Conservation (phyloP, 768 basidiomycete genomes). For the Lactarius sanguifluus region DNA sequence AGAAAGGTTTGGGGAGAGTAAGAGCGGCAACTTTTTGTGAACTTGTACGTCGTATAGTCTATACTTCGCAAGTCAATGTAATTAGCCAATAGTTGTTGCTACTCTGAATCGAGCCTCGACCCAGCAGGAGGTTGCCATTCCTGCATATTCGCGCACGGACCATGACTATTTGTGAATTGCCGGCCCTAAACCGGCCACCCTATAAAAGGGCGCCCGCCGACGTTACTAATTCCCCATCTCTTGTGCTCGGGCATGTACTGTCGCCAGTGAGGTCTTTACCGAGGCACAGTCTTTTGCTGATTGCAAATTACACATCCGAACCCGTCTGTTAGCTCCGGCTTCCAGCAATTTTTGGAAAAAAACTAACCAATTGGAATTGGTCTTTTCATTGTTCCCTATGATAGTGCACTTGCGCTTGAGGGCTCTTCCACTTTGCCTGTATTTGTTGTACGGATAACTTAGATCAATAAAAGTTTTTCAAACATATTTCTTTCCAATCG, state of each 20-base stretch:
- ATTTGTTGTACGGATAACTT: not conserved
- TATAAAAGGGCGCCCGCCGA: slow-evolving; percentile 37
- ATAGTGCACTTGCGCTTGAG: slow-evolving; percentile 17
- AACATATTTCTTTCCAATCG: not conserved
- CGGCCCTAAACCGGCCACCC: slow-evolving; percentile 25
- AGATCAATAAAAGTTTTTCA: not conserved
- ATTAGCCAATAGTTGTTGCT: not conserved
- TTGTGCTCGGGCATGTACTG: slow-evolving; percentile 96
- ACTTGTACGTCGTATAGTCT: not conserved
- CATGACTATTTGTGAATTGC: slow-evolving; percentile 1
- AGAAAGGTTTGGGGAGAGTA: slow-evolving; percentile 78
- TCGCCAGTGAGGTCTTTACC: slow-evolving; percentile 95
- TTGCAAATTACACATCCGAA: slow-evolving; percentile 98
- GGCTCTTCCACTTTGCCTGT: not conserved
- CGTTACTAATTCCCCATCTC: slow-evolving; percentile 34
- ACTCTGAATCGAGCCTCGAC: not conserved
- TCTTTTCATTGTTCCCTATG: slow-evolving; percentile 10
- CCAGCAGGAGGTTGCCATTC: not conserved
- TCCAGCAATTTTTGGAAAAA: slow-evolving; percentile 87
- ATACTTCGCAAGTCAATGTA: not conserved
- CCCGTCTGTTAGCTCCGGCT: slow-evolving; percentile 86
- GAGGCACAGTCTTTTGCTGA: slow-evolving; percentile 95
- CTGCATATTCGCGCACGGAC: slow-evolving; percentile 14
- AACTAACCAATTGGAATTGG: not conserved
- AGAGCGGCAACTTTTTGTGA: slow-evolving; percentile 62